Percentiles rank a stretch among this genome's conserved stretches.
These are phyloP conservation scores for Leccinum arenicola DNA, from an alignment of 768 basidiomycete genomes.

Conservation along the genomic window DNA sequence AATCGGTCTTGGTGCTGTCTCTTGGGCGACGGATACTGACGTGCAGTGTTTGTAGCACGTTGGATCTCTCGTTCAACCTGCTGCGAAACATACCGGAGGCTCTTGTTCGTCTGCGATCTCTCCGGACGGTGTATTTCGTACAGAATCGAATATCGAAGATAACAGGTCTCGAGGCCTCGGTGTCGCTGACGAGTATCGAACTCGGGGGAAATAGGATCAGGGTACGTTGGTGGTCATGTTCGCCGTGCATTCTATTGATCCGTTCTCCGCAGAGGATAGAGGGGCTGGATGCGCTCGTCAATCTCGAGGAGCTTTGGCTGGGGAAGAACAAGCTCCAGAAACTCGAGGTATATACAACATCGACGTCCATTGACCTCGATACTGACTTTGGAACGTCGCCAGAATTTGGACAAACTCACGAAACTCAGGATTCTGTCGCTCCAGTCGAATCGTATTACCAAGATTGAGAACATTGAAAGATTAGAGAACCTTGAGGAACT, in stretches of 20 bases:
- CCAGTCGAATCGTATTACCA: slow-evolving; percentile 91
- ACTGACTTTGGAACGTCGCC: neutral
- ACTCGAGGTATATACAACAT: slow-evolving; percentile 57
- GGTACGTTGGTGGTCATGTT: slow-evolving; percentile 41
- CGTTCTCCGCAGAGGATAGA: slow-evolving; percentile 71
- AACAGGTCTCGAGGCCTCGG: slow-evolving; percentile 53
- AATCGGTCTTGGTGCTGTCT: neutral
- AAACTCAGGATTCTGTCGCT: slow-evolving; percentile 83
- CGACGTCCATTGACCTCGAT: neutral
- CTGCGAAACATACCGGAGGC: slow-evolving; percentile 67
- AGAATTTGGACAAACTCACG: slow-evolving; percentile 72
- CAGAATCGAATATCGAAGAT: slow-evolving; percentile 93
- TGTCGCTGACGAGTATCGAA: slow-evolving; percentile 77
- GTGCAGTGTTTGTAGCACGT: slow-evolving; percentile 43
- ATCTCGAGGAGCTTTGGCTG: slow-evolving; percentile 91
- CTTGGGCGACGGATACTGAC: neutral
- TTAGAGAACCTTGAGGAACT: slow-evolving; percentile 80
- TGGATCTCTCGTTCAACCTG: slow-evolving; percentile 96
- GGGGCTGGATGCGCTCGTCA: slow-evolving; percentile 73
- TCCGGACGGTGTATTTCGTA: slow-evolving; percentile 87
- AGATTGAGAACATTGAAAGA: slow-evolving; percentile 75
- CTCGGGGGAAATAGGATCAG: slow-evolving; percentile 91
- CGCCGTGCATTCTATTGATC: neutral
- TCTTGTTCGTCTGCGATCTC: slow-evolving; percentile 52
- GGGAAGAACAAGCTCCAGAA: slow-evolving; percentile 96